Evolutionary conservation across 306 rosid genomes (phyloP).

Genomic region (Gastrolobium bilobum): DNA sequence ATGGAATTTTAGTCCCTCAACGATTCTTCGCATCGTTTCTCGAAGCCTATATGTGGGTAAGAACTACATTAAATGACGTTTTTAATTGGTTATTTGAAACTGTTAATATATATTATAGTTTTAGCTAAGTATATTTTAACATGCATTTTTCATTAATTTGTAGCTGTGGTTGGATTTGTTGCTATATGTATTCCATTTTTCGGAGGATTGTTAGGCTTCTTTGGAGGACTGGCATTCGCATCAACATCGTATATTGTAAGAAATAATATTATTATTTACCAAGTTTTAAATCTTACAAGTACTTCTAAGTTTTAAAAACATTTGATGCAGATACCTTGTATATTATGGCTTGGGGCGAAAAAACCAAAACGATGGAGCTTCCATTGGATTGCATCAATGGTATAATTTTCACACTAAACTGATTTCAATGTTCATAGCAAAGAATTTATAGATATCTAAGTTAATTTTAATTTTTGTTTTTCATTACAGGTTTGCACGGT

Average conservation of each 20-base stretch:
- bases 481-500: conserved; percentile 48
- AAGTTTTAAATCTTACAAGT: background rate
- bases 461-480: background rate
- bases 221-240: conserved; percentile 80
- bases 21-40: conserved; percentile 46
- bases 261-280: background rate
- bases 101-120: background rate
- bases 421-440: background rate
- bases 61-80: background rate
- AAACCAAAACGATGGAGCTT: conserved; percentile 55
- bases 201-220: conserved; percentile 79
- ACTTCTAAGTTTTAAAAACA: background rate
- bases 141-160: background rate
- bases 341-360: conserved; percentile 59
- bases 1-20: conserved; percentile 47
- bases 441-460: background rate
- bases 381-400: conserved; percentile 64
- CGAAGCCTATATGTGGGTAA: conserved; percentile 67
- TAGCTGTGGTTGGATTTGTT: conserved; percentile 59
- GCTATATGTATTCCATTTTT: conserved; percentile 77
- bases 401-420: conserved; percentile 42
- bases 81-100: background rate
- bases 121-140: background rate
- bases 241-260: conserved; percentile 76
- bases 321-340: conserved; percentile 66